Conservation (phyloP, 2,329 filamentous ascomycete genomes). For the Rhytidhysteron rufulum region DNA sequence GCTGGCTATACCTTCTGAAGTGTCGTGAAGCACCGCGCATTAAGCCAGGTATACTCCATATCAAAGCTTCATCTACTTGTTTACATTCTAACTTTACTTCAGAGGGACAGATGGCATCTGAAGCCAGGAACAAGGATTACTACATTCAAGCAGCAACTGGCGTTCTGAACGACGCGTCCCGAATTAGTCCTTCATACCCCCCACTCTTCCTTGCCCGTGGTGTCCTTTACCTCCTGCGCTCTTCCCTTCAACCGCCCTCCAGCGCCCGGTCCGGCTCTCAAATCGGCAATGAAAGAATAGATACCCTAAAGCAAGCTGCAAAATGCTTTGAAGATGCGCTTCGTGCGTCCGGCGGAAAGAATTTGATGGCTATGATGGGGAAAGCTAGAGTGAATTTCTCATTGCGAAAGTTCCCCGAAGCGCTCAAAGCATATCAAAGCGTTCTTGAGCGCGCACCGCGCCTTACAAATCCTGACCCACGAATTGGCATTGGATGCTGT, state of each 20-base stretch:
- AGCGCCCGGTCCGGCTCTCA: conserved; percentile 61
- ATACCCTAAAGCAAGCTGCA: conserved; percentile 77
- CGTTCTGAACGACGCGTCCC: conserved; percentile 90
- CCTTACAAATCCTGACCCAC: conserved; percentile 86
- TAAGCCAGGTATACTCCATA: conserved; percentile 48
- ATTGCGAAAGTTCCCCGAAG: conserved; percentile 78
- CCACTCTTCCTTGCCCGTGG: conserved; percentile 89
- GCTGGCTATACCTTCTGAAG: conserved; percentile 89
- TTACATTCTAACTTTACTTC: conserved; percentile 5
- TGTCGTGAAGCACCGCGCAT: conserved; percentile 74
- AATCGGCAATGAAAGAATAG: conserved; percentile 67
- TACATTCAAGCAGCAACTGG: conserved; percentile 88
- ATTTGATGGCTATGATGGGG: conserved; percentile 88
- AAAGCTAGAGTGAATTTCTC: conserved; percentile 85
- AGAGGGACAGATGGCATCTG: conserved; percentile 50
- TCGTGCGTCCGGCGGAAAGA: conserved; percentile 76
- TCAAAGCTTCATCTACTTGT: no score
- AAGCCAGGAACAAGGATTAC: conserved; percentile 86
- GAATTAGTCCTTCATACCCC: conserved; percentile 87
- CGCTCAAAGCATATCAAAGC: conserved; percentile 80
- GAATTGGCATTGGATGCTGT: conserved; percentile 94
- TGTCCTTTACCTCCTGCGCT: conserved; percentile 80
- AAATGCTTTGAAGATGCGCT: conserved; percentile 96
- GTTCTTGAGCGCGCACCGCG: conserved; percentile 82
- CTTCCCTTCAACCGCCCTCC: conserved; percentile 75